Percentiles rank a stretch among this genome's conserved stretches.
These are phyloP conservation scores for Ganoderma meredithae DNA, from an alignment of 1,284 basidiomycete genomes.

Conservation along the genomic window DNA sequence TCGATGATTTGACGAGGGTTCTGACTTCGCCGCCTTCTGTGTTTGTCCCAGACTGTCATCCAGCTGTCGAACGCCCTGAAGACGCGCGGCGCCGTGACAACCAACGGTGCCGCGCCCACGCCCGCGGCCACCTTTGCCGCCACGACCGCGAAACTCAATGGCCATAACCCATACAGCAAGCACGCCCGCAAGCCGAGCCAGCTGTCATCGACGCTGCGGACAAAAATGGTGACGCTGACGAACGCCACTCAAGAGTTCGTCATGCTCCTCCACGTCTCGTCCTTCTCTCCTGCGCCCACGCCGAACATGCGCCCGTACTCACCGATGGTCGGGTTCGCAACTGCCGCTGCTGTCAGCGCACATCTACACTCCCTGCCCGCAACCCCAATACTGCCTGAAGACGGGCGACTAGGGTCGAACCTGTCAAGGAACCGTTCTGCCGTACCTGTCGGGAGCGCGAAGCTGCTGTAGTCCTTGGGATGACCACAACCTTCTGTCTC, in stretches of 20 bases:
- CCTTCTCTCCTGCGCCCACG: conserved; percentile 65
- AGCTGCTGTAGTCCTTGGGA: conserved; percentile 37
- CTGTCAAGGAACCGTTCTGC: conserved; percentile 70
- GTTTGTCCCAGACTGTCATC: conserved; percentile 62
- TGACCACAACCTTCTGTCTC: not conserved
- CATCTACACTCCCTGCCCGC: conserved; percentile 31
- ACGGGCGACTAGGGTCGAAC: conserved; percentile 53
- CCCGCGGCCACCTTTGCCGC: conserved; percentile 17
- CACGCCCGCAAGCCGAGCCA: conserved; percentile 29
- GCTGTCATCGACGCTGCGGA: conserved; percentile 65
- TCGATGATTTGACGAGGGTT: not conserved
- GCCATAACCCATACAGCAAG: conserved; percentile 41
- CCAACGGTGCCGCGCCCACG: conserved; percentile 15
- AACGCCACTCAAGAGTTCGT: conserved; percentile 82
- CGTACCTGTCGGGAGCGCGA: conserved; percentile 52
- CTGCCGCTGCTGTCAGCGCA: conserved; percentile 13
- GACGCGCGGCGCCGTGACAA: conserved; percentile 50
- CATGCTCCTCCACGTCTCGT: conserved; percentile 81
- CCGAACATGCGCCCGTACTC: conserved; percentile 60
- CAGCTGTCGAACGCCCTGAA: conserved; percentile 74
- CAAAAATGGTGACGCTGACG: conserved; percentile 74
- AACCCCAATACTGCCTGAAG: conserved; percentile 44
- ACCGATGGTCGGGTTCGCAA: conserved; percentile 50
- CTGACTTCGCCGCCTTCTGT: not conserved
- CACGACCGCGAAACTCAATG: not conserved